These are phyloP conservation scores for Leucocoprinus gongylophorus DNA, from an alignment of 1,284 basidiomycete species.

Conservation along the genomic window DNA sequence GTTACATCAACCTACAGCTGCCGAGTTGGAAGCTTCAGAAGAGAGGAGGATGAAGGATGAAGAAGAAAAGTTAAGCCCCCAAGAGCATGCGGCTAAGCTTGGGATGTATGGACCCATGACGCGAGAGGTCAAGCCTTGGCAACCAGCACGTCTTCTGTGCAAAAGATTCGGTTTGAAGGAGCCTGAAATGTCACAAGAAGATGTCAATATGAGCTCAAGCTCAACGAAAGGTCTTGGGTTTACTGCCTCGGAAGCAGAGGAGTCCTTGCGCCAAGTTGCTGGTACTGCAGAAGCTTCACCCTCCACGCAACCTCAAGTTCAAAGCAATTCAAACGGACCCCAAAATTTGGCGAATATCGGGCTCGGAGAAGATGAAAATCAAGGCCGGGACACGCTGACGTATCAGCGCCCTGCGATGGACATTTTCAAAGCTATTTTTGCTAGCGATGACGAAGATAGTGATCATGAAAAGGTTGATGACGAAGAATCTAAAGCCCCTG, in stretches of 20 bases:
- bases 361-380: constrained; percentile 79
- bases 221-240: constrained; percentile 13
- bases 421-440: constrained; percentile 94
- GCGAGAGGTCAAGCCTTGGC: constrained; percentile 67
- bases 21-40: constrained; percentile 38
- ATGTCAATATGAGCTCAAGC: constrained; percentile 17
- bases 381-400: constrained; percentile 80
- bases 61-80: constrained; percentile 59
- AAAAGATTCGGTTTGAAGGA: constrained; percentile 94
- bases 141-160: constrained; percentile 78
- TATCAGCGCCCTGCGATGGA: constrained; percentile 86
- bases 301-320: constrained; percentile 2
- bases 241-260: constrained; percentile 12
- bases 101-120: constrained; percentile 89
- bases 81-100: constrained; percentile 71
- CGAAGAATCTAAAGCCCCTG: neutral
- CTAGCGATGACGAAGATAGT: constrained; percentile 80
- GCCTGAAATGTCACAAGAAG: constrained; percentile 47
- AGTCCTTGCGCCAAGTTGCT: constrained; percentile 20
- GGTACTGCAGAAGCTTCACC: constrained; percentile 1
- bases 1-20: constrained; percentile 56
- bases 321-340: constrained; percentile 24
- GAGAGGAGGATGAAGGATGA: constrained; percentile 42
- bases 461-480: constrained; percentile 49
- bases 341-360: constrained; percentile 74